These are phyloP conservation scores for Fusarium pilosicola DNA, from an alignment of 2,329 filamentous ascomycete species.

Conservation along the genomic window DNA sequence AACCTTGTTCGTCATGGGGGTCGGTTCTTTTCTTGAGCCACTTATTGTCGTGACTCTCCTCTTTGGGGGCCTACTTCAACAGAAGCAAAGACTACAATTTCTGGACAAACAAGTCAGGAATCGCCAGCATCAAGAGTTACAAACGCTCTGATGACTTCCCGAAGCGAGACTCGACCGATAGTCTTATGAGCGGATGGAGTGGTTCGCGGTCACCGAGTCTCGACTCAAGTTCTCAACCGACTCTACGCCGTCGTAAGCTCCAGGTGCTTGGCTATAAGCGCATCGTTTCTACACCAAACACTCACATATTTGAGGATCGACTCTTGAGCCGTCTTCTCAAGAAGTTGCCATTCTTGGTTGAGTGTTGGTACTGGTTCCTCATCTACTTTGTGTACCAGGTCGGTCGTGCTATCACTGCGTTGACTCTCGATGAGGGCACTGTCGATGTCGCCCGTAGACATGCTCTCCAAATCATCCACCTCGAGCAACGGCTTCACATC, in stretches of 20 bases:
- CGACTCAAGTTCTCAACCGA: slow-evolving; percentile 42
- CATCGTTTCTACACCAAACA: slow-evolving; percentile 48
- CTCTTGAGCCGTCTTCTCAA: slow-evolving; percentile 62
- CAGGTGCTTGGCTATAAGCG: slow-evolving; percentile 47
- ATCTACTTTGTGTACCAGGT: slow-evolving; percentile 85
- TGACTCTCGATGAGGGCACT: slow-evolving; percentile 74
- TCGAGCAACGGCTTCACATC: slow-evolving; percentile 72
- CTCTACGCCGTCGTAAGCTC: slow-evolving; percentile 48
- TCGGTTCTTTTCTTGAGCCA: slow-evolving; percentile 55
- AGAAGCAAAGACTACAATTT: slow-evolving; percentile 53
- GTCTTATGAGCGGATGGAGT: slow-evolving; percentile 40
- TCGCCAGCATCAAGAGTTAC: slow-evolving; percentile 29
- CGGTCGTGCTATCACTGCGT: slow-evolving; percentile 75
- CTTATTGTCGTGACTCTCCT: slow-evolving; percentile 55
- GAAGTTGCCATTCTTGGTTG: slow-evolving; percentile 76
- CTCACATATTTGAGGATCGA: slow-evolving; percentile 47
- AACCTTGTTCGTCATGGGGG: slow-evolving; percentile 46
- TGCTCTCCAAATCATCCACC: slow-evolving; percentile 72
- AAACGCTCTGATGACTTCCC: slow-evolving; percentile 48
- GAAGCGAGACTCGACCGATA: slow-evolving; percentile 42
- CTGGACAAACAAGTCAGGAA: slow-evolving; percentile 34
- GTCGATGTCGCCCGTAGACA: slow-evolving; percentile 75
- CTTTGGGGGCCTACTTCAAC: slow-evolving; percentile 57
- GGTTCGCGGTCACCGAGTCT: slow-evolving; percentile 43
- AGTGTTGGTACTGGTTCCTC: slow-evolving; percentile 81